Evolutionary conservation across 805 yeast species (phyloP), one percentile per base, ranked within the genome.

Genomic region (Wickerhamomyces subpelliculosus): DNA sequence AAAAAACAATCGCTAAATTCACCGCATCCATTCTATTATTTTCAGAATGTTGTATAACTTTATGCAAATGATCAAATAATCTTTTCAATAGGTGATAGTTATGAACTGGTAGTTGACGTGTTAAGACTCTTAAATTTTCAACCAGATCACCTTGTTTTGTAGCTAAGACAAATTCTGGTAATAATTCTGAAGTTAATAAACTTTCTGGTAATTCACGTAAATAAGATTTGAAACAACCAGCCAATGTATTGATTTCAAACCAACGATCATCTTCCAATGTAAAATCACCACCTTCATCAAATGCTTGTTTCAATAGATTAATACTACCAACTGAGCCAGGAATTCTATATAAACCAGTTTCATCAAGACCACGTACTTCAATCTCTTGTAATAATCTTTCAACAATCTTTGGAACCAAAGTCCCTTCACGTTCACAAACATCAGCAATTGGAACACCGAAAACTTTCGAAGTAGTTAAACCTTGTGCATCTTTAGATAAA

Each of bases 161-260:
- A 2, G 68, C 65, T 10, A 63, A 45, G 14, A 71, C 71, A 51
- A 86, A 78, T 17, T 67, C 67, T 7, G 75, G 77, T 19, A 88
- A 72, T n/a, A 77, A 70, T 22, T 72, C 75, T 42, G 74, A 78
- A 0, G 90, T 76, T 32, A 89, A 71, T 26, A 87, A 61, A 3
- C 94, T 84, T 50, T 87, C 95, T 0, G 96, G 96, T 26, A 89
- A 64, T 48, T 87, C 96, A 50, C 97, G 72, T 48, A 89, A 63
- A 53, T 75, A 89, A 45, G 83, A 71, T 56, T 89, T 89, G 50
- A 89, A 81, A 49, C 94, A 80, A 24, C 95, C 93, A 2, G 96
- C 88, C 34, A 87, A 74, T 2, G 95, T 83, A 57, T 89, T 90
- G 32, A 84, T 75, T 57, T 85, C 96, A 53, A 79, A 79, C 79